These are phyloP conservation scores for Thalassia testudinum DNA, from an alignment of 116 monocot genomes.

Conservation along the genomic window DNA sequence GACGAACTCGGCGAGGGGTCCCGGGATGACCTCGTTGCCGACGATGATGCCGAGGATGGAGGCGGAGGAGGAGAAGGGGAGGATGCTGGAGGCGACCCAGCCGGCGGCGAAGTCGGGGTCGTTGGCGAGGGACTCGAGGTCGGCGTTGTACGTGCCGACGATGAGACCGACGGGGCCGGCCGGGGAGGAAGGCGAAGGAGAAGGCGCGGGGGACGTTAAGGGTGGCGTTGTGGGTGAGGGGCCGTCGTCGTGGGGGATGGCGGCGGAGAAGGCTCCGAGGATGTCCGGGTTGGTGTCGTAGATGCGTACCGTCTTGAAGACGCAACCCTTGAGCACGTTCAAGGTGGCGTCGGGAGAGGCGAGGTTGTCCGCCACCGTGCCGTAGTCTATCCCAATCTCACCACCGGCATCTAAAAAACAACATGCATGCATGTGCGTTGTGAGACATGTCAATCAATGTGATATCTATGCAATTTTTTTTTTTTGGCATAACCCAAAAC, in stretches of 20 bases:
- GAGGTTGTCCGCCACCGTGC: slow-evolving; percentile 42
- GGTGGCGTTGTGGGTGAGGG: slow-evolving; percentile 39
- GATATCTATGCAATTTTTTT: no score
- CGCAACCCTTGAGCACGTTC: slow-evolving; percentile 20
- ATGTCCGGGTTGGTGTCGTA: slow-evolving; percentile 26
- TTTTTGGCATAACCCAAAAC: no score
- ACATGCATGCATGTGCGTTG: no score
- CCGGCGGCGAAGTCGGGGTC: not conserved
- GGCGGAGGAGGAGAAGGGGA: not conserved
- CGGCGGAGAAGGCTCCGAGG: slow-evolving; percentile 23
- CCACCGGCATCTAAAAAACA: no score
- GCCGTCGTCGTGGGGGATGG: no score
- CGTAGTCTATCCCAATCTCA: slow-evolving; percentile 40
- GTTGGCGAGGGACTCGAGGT: not conserved
- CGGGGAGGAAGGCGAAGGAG: not conserved
- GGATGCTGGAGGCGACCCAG: not conserved
- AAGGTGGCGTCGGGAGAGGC: slow-evolving; percentile 21
- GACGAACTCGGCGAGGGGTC: slow-evolving; percentile 1
- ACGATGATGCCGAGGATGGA: not conserved
- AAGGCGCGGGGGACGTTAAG: slow-evolving; percentile 22
- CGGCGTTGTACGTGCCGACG: not conserved
- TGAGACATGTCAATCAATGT: no score
- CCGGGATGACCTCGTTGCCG: slow-evolving; percentile 13
- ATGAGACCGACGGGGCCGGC: not conserved
- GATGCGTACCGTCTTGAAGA: slow-evolving; percentile 27